These are phyloP conservation scores for Trichoderma oligosporum DNA, from an alignment of 2,329 filamentous ascomycete species.

Conservation along the genomic window DNA sequence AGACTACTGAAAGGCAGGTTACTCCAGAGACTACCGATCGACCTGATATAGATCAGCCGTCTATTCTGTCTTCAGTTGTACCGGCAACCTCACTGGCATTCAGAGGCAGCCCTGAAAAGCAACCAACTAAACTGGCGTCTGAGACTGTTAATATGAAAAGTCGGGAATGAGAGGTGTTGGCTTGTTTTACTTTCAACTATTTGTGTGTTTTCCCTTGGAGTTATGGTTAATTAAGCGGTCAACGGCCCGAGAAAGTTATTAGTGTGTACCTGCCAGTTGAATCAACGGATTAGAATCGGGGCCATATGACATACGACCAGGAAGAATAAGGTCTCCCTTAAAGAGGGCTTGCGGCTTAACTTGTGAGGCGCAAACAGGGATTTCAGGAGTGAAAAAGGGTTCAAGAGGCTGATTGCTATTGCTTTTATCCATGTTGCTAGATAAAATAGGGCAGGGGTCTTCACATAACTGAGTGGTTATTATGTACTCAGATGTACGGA, in stretches of 20 bases:
- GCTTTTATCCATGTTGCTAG: constrained; percentile 10
- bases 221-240: constrained; percentile 15
- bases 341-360: not conserved
- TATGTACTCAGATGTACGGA: no score
- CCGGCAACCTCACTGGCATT: constrained; percentile 51
- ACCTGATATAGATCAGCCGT: constrained; percentile 22
- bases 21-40: constrained; percentile 20
- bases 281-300: constrained; percentile 13
- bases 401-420: not conserved
- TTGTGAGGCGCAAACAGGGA: not conserved
- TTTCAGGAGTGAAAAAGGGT: not conserved
- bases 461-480: constrained; percentile 10
- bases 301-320: not conserved
- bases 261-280: constrained; percentile 16
- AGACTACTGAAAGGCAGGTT: constrained; percentile 11
- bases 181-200: constrained; percentile 19
- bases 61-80: constrained; percentile 33
- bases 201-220: constrained; percentile 12
- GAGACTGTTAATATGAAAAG: constrained; percentile 32
- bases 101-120: constrained; percentile 60
- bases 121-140: constrained; percentile 29
- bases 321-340: not conserved
- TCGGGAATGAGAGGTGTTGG: constrained; percentile 26
- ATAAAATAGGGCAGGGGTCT: not conserved
- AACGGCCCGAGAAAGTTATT: constrained; percentile 4